Percentiles rank a stretch among this genome's conserved stretches.
These are phyloP conservation scores for Ophiostoma triangulosporum DNA, from an alignment of 2,329 filamentous ascomycete species.

Conservation along the genomic window DNA sequence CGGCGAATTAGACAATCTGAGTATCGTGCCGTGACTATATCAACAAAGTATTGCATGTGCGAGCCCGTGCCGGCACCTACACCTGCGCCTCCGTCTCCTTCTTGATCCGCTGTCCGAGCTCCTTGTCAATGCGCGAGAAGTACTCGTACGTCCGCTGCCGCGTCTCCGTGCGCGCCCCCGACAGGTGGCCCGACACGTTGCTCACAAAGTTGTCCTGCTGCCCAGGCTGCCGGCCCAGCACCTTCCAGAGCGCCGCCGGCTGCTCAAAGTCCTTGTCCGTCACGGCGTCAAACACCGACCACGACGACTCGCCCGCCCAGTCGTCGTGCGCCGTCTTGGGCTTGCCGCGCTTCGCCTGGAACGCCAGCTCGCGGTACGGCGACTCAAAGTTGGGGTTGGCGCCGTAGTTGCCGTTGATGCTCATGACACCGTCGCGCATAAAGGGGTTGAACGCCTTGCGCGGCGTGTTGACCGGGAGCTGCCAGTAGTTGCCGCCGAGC, in stretches of 20 bases:
- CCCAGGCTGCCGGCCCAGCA: conserved; percentile 32
- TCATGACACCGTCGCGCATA: conserved; percentile 61
- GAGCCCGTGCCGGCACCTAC: not conserved
- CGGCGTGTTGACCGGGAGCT: conserved; percentile 48
- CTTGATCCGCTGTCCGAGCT: conserved; percentile 38
- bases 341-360: conserved; percentile 24
- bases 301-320: conserved; percentile 32
- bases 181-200: conserved; percentile 45
- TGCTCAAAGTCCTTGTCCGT: conserved; percentile 37
- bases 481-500: conserved; percentile 49
- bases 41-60: not conserved
- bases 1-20: too few species aligned
- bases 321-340: conserved; percentile 31
- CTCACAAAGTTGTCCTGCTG: conserved; percentile 49
- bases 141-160: conserved; percentile 46
- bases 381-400: conserved; percentile 45
- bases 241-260: conserved; percentile 33
- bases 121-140: conserved; percentile 42
- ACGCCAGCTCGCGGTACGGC: conserved; percentile 32
- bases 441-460: conserved; percentile 49
- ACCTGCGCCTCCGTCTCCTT: conserved; percentile 33
- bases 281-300: conserved; percentile 28
- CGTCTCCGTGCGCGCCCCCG: conserved; percentile 37
- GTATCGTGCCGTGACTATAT: too few species aligned
- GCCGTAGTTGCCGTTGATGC: conserved; percentile 51